phyloP scores from a whole-genome alignment of 2,329 filamentous ascomycete species.

The Colletotrichum kahawae region DNA sequence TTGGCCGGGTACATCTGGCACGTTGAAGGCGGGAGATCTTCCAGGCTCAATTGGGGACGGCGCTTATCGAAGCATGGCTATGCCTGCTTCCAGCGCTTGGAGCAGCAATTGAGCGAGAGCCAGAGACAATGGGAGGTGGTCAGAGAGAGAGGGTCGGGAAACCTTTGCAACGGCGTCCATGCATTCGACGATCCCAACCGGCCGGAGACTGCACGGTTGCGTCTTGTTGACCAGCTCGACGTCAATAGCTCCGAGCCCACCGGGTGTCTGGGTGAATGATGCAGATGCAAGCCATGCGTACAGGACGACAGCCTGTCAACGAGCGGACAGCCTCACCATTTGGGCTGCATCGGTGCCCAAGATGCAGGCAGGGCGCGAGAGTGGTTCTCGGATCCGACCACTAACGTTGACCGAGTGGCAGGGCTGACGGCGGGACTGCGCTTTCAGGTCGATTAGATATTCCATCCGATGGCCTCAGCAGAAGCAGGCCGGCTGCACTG shows the following conservation, averaged over 20 bases:
- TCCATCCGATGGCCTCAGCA: background rate
- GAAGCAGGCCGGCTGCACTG: background rate
- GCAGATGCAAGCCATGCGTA: conserved; percentile 2
- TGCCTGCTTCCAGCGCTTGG: conserved; percentile 1
- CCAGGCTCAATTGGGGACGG: background rate
- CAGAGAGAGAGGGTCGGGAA: background rate
- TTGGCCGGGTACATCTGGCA: background rate
- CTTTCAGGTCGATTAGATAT: background rate
- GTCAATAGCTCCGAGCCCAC: conserved; percentile 16
- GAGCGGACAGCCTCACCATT: conserved; percentile 22
- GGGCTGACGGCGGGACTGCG: background rate
- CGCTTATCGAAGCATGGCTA: conserved; percentile 6
- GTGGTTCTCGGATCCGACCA: background rate
- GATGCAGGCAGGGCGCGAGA: background rate
- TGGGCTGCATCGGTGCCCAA: conserved; percentile 25
- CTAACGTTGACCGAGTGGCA: background rate
- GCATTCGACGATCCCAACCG: background rate
- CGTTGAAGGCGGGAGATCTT: conserved; percentile 7
- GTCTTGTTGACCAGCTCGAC: background rate
- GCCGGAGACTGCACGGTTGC: background rate
- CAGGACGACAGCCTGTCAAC: conserved; percentile 11
- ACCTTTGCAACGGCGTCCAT: background rate
- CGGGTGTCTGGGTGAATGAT: background rate
- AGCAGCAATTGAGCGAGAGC: background rate
- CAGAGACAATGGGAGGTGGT: background rate